Evolutionary conservation across 768 basidiomycete genomes (phyloP).

Genomic region (Leucosporidium yakuticum): DNA sequence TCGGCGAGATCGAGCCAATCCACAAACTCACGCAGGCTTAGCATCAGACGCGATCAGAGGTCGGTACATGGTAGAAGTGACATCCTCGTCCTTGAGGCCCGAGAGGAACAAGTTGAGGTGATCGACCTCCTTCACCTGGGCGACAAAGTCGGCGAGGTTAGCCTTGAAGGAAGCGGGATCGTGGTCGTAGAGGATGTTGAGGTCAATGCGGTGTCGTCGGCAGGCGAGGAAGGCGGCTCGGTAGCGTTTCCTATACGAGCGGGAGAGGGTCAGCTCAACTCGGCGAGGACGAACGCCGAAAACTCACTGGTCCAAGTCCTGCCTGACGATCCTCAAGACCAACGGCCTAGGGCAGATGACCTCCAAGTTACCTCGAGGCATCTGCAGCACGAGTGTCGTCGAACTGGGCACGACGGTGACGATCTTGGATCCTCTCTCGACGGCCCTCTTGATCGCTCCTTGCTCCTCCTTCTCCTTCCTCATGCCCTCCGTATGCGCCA

Average conservation of each 20-base stretch:
- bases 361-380: conserved; percentile 96
- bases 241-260: conserved; percentile 58
- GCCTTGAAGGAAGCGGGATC: conserved; percentile 62
- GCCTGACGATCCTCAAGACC: conserved; percentile 74
- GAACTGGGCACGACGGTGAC: conserved; percentile 78
- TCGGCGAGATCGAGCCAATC: background rate
- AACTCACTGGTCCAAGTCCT: conserved; percentile 67
- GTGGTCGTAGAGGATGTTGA: conserved; percentile 80
- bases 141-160: conserved; percentile 61
- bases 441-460: conserved; percentile 59
- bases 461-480: conserved; percentile 39
- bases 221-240: conserved; percentile 84
- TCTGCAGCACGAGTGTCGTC: conserved; percentile 88
- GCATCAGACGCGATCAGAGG: background rate
- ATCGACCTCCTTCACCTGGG: conserved; percentile 83
- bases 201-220: conserved; percentile 86
- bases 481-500: conserved; percentile 16
- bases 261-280: background rate
- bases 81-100: conserved; percentile 57
- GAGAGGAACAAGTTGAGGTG: conserved; percentile 88
- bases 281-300: background rate
- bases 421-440: conserved; percentile 84
- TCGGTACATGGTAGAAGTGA: conserved; percentile 41
- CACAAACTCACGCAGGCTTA: background rate
- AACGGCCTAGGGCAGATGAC: conserved; percentile 88